Evolutionary conservation across 805 yeast genomes (phyloP).

Genomic region (Lipomyces kockii): DNA sequence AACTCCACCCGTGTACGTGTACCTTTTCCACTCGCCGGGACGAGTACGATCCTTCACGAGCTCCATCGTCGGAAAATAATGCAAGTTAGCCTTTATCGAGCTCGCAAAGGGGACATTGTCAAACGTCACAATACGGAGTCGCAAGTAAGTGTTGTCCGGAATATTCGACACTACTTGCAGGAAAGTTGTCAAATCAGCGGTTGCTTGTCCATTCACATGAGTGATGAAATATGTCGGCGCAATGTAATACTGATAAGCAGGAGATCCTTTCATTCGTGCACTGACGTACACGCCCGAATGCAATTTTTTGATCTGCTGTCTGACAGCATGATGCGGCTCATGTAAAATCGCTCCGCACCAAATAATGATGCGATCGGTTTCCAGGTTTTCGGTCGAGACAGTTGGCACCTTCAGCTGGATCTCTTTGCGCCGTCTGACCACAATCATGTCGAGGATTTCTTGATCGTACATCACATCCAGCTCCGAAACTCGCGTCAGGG

Average conservation of each 20-base stretch:
- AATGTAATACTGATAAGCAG: slow-evolving; percentile 81
- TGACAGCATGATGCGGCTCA: slow-evolving; percentile 89
- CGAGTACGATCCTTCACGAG: slow-evolving; percentile 38
- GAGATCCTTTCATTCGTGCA: slow-evolving; percentile 76
- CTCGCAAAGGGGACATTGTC: slow-evolving; percentile 87
- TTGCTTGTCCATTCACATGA: slow-evolving; percentile 78
- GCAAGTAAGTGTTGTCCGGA: slow-evolving; percentile 80
- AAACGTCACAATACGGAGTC: slow-evolving; percentile 78
- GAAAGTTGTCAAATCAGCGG: slow-evolving; percentile 72
- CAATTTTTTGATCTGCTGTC: slow-evolving; percentile 74
- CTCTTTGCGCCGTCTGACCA: slow-evolving; percentile 74
- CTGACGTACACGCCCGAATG: slow-evolving; percentile 88
- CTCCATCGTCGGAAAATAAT: slow-evolving; percentile 71
- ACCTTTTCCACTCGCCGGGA: slow-evolving; percentile 26
- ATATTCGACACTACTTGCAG: slow-evolving; percentile 67
- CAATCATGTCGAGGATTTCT: slow-evolving; percentile 57
- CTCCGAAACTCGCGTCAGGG: slow-evolving; percentile 71
- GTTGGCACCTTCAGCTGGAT: slow-evolving; percentile 67
- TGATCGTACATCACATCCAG: slow-evolving; percentile 55
- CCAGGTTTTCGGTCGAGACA: slow-evolving; percentile 58
- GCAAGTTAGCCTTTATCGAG: slow-evolving; percentile 83
- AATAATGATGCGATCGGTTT: slow-evolving; percentile 68
- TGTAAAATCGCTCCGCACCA: slow-evolving; percentile 89
- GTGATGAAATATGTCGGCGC: slow-evolving; percentile 84
- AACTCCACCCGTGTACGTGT: slow-evolving; percentile 24